Evolutionary conservation across 805 yeast species (phyloP).

Genomic region (Naumovozyma dairenensis): DNA sequence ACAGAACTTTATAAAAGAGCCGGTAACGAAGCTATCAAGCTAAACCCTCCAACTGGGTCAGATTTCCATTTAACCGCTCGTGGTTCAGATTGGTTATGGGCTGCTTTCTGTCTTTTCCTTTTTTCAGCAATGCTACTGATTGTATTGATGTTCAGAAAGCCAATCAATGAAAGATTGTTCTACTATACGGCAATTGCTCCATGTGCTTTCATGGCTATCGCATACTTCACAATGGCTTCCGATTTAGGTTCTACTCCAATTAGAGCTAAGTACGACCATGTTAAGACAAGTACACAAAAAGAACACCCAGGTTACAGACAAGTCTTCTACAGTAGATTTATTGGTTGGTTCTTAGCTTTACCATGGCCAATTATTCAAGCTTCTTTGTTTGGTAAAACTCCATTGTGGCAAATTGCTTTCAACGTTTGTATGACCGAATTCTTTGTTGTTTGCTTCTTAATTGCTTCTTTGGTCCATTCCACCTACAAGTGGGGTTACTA

Average conservation of each 20-base stretch:
- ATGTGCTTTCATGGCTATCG: constrained; percentile 34
- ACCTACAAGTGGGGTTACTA: constrained; percentile 43
- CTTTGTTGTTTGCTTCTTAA: constrained; percentile 35
- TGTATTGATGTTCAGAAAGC: constrained; percentile 22
- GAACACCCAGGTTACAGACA: constrained; percentile 34
- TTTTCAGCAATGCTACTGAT: constrained; percentile 31
- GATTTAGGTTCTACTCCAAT: constrained; percentile 43
- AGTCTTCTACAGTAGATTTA: constrained; percentile 43
- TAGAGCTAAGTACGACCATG: constrained; percentile 41
- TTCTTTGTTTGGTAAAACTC: constrained; percentile 14
- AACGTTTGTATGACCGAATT: constrained; percentile 30
- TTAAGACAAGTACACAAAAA: constrained; percentile 20
- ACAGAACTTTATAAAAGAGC: constrained; percentile 7
- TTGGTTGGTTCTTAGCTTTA: constrained; percentile 45
- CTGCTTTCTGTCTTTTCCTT: constrained; percentile 41
- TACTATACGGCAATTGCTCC: constrained; percentile 34
- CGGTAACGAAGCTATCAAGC: constrained; percentile 31
- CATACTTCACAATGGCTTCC: constrained; percentile 48
- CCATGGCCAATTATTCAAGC: constrained; percentile 35
- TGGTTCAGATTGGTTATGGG: constrained; percentile 63
- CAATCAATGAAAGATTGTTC: constrained; percentile 22
- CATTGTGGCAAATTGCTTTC: constrained; percentile 15
- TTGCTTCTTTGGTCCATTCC: constrained; percentile 35
- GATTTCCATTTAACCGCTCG: constrained; percentile 43
- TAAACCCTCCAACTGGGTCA: constrained; percentile 35